Evolutionary conservation across 345 rosid species (phyloP).

Genomic region (Hibiscus mutabilis): DNA sequence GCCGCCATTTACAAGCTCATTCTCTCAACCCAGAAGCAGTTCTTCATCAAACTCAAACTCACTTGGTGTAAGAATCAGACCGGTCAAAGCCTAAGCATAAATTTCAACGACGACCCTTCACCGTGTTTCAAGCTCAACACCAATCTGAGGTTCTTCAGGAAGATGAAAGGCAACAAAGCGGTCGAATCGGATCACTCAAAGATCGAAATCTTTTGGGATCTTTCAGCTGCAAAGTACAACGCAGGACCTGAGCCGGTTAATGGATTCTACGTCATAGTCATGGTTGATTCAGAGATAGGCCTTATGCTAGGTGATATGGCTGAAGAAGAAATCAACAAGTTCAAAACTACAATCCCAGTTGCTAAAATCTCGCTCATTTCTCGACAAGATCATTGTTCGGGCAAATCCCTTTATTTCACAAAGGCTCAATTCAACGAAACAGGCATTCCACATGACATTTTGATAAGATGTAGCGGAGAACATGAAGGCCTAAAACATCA

Average conservation of each 20-base stretch:
- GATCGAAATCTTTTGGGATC: slow-evolving; percentile 77
- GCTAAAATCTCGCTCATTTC: slow-evolving; percentile 40
- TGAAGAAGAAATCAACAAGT: slow-evolving; percentile 39
- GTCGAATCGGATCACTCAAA: slow-evolving; percentile 41
- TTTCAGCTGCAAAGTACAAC: slow-evolving; percentile 55
- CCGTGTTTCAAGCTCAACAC: slow-evolving; percentile 60
- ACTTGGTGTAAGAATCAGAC: slow-evolving; percentile 48
- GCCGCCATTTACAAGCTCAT: slow-evolving; percentile 49
- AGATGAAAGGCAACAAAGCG: slow-evolving; percentile 64
- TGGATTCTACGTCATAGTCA: slow-evolving; percentile 56
- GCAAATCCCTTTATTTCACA: slow-evolving; percentile 54
- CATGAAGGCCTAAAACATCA: slow-evolving; percentile 55
- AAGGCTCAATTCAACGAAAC: slow-evolving; percentile 56
- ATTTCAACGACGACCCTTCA: slow-evolving; percentile 40
- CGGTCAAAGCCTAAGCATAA: slow-evolving; percentile 52
- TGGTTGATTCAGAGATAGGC: slow-evolving; percentile 59
- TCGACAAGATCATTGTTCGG: slow-evolving; percentile 70
- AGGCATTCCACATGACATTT: slow-evolving; percentile 56
- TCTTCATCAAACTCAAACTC: slow-evolving; percentile 24
- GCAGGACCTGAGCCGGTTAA: slow-evolving; percentile 58
- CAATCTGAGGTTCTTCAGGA: slow-evolving; percentile 53
- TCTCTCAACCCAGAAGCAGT: slow-evolving; percentile 29
- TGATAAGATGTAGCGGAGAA: slow-evolving; percentile 62
- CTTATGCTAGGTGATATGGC: slow-evolving; percentile 55
- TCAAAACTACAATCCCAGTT: slow-evolving; percentile 16